phyloP scores from a whole-genome alignment of 192 early-diverging fungal species.

The Cladochytrium replicatum region DNA sequence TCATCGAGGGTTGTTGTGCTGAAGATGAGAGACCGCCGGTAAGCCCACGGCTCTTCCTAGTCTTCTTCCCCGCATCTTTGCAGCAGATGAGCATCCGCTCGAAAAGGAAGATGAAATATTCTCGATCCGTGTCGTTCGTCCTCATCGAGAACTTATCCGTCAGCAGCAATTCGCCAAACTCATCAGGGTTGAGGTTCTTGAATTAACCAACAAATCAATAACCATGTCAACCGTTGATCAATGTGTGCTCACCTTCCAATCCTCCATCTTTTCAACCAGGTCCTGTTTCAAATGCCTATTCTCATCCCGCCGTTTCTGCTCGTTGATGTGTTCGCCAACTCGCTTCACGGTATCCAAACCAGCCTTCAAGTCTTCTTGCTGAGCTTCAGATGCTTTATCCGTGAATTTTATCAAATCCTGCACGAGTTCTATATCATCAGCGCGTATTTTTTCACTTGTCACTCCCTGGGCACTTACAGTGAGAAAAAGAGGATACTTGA shows the following conservation, averaged over 20 bases:
- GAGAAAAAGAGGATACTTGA: constrained; percentile 92
- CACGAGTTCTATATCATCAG: too few species aligned
- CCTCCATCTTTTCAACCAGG: constrained; percentile 72
- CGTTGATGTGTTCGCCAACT: constrained; percentile 84
- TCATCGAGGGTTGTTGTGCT: too few species aligned
- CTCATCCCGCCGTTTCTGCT: constrained; percentile 78
- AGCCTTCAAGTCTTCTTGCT: constrained; percentile 37
- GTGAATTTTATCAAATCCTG: constrained; percentile 38
- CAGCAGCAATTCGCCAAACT: constrained; percentile 74
- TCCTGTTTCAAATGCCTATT: constrained; percentile 73
- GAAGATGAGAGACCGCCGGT: too few species aligned
- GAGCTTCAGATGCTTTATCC: constrained; percentile 20
- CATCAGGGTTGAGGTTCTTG: constrained; percentile 58
- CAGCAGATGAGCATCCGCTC: constrained; percentile 90
- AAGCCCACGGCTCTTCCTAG: constrained; percentile 42
- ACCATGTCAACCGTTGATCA: too few species aligned
- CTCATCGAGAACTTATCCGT: constrained; percentile 81
- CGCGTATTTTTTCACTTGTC: too few species aligned
- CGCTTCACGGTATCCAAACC: constrained; percentile 76
- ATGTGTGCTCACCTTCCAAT: constrained; percentile 76
- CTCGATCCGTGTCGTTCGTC: too few species aligned
- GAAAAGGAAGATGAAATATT: constrained; percentile 85
- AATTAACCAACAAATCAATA: too few species aligned
- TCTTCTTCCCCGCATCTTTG: constrained; percentile 59
- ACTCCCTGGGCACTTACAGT: constrained; percentile 52